phyloP scores from a whole-genome alignment of 768 basidiomycete species.

The Panellus pusillus region DNA sequence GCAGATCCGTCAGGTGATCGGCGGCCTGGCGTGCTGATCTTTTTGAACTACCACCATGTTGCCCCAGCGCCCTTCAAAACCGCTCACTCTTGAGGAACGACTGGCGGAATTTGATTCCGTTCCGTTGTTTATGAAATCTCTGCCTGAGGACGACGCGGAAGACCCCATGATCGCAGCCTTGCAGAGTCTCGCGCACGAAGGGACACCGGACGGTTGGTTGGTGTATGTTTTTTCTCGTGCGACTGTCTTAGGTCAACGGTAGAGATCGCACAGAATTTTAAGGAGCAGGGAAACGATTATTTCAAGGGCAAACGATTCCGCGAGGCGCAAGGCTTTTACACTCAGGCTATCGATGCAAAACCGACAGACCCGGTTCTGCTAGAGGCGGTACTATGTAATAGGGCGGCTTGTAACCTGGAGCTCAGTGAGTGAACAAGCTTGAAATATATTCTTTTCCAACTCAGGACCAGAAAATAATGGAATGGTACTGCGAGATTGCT shows the following conservation, averaged over 20 bases:
- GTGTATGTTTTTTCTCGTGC: slow-evolving; percentile 8
- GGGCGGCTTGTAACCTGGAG: slow-evolving; percentile 92
- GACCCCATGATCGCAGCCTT: slow-evolving; percentile 76
- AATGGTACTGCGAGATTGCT: slow-evolving; percentile 82
- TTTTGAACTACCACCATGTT: slow-evolving; percentile 1
- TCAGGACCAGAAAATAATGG: slow-evolving; percentile 76
- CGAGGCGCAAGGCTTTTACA: slow-evolving; percentile 89
- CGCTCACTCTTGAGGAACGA: slow-evolving; percentile 35
- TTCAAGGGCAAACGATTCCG: slow-evolving; percentile 84
- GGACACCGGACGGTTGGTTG: slow-evolving; percentile 88
- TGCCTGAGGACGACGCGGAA: slow-evolving; percentile 69
- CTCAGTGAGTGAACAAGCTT: slow-evolving; percentile 52
- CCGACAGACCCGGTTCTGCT: slow-evolving; percentile 59
- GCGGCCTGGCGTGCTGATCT: background rate
- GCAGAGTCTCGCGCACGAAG: slow-evolving; percentile 84
- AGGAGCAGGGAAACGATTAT: slow-evolving; percentile 94
- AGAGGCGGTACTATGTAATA: slow-evolving; percentile 80
- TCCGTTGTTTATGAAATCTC: slow-evolving; percentile 91
- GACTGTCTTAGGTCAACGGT: background rate
- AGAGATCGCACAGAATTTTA: slow-evolving; percentile 93
- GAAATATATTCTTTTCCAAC: slow-evolving; percentile 2
- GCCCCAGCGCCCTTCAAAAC: slow-evolving; percentile 34
- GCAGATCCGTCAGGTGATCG: background rate
- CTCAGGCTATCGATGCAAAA: slow-evolving; percentile 83
- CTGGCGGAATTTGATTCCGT: slow-evolving; percentile 57